Evolutionary conservation across 805 yeast genomes (phyloP), one percentile per base, ranked within the genome.

Genomic region (Ogataea siamensis): DNA sequence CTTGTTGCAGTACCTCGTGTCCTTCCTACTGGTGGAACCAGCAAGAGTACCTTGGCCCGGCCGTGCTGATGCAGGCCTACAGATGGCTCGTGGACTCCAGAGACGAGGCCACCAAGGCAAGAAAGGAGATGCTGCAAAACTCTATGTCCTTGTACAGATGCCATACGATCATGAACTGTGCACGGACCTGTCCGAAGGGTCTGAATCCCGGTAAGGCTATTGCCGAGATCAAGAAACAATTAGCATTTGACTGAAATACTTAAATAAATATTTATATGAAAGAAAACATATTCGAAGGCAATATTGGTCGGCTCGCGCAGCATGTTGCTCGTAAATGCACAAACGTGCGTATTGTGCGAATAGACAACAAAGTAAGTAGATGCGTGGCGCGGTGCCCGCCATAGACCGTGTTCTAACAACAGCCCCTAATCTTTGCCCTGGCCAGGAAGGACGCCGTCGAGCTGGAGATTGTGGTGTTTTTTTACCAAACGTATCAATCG

Each of bases 21-120:
- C 99, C 99, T 38, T 89, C 98, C 3, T 93, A 93, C 77, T 93
- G 99, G 99, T 93, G 99, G 99, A 93, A 93, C 71, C 96, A 87
- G 71, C 95, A 89, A 69, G 95, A 93, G 73, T 93, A 93, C 70
- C 73, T 93, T 55, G 99, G 99, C 41, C 99, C 99, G 17, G 99
- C 99, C 20, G 98, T 93, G 39, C 77, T 93, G 66, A 86, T 93
- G 96, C 99, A 93, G 75, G 97, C 98, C 39, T 93, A 81, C 77
- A 83, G 99, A 74, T 93, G 99, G 99, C 80, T 93, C 74, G 79
- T 88, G 46, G 99, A 93, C 68, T 83, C 95, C 28, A 83, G 99
- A 73, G 99, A 93, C 69, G 83, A 87, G 66, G 96, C 96, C 39
- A 73, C 87, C 29, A 70, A 66, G 46, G 56, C 72, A 52, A 87